phyloP scores from a whole-genome alignment of 169 alveolate genomes.

The Plasmodium malariae region DNA sequence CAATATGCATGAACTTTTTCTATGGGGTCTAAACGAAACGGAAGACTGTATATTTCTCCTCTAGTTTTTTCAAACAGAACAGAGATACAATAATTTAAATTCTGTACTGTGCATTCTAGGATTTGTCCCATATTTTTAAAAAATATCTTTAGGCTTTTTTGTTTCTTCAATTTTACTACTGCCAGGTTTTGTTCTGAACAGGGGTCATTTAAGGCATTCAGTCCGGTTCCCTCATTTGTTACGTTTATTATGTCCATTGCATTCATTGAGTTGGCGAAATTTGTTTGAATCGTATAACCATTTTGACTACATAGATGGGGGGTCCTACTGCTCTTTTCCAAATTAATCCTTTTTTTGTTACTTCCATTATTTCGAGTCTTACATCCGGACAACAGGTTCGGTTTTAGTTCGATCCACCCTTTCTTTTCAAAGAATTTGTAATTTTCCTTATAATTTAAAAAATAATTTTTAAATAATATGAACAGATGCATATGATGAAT shows the following conservation, averaged over 20 bases:
- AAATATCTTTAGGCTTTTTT: slow-evolving; percentile 11
- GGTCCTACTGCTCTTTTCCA: background rate
- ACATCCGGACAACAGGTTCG: background rate
- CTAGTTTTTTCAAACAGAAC: slow-evolving; percentile 52
- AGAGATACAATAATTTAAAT: slow-evolving; percentile 36
- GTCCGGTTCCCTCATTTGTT: too few relatives aligned
- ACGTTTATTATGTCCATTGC: too few relatives aligned
- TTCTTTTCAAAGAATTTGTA: slow-evolving; percentile 7
- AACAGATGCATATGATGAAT: slow-evolving; percentile 42
- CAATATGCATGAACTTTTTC: background rate
- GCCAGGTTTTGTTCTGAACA: too few relatives aligned
- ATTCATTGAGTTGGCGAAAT: background rate
- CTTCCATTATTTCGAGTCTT: too few relatives aligned
- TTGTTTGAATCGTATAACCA: too few relatives aligned
- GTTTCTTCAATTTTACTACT: background rate
- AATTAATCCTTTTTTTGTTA: too few relatives aligned
- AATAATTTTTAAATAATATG: slow-evolving; percentile 36
- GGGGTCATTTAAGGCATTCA: too few relatives aligned
- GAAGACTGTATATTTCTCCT: slow-evolving; percentile 62
- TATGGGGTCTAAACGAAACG: background rate
- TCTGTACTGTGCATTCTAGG: slow-evolving; percentile 25
- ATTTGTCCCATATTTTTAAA: slow-evolving; percentile 21
- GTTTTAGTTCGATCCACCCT: slow-evolving; percentile 15
- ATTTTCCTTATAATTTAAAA: slow-evolving; percentile 18
- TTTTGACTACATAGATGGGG: background rate